Percentiles rank a stretch among this genome's conserved stretches.
These are phyloP conservation scores for Thymus quinquecostatus DNA, from an alignment of 257 asterid species.

Conservation along the genomic window DNA sequence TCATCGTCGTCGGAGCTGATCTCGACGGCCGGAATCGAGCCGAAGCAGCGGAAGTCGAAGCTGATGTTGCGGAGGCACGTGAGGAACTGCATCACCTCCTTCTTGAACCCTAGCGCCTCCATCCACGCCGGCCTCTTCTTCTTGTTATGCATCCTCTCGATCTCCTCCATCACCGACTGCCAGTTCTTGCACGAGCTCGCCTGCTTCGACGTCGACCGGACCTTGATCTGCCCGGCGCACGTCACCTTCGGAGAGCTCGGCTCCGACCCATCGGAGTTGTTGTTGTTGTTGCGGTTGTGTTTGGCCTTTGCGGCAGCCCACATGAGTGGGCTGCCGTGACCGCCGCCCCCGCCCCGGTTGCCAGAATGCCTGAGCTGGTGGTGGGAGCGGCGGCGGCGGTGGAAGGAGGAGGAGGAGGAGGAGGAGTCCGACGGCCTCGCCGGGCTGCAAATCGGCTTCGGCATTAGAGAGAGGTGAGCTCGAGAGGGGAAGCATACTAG, in stretches of 20 bases:
- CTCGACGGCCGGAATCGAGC: slow-evolving; percentile 55
- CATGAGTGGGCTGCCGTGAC: slow-evolving; percentile 52
- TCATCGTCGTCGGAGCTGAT: slow-evolving; percentile 72
- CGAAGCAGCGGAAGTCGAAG: slow-evolving; percentile 83
- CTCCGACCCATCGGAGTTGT: slow-evolving; percentile 54
- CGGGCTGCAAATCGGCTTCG: slow-evolving; percentile 84
- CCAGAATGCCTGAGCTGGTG: slow-evolving; percentile 36
- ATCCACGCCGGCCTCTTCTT: slow-evolving; percentile 56
- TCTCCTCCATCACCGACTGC: slow-evolving; percentile 94
- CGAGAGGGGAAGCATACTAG: slow-evolving; percentile 86
- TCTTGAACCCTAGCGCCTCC: slow-evolving; percentile 75
- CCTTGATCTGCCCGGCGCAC: slow-evolving; percentile 89
- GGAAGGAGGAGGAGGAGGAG: slow-evolving; percentile 29
- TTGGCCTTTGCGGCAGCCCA: slow-evolving; percentile 52
- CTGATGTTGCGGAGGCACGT: slow-evolving; percentile 66
- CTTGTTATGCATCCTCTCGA: slow-evolving; percentile 71
- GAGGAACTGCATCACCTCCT: slow-evolving; percentile 78
- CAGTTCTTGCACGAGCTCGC: slow-evolving; percentile 71
- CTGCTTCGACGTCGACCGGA: slow-evolving; percentile 38
- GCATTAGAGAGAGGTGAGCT: slow-evolving; percentile 78
- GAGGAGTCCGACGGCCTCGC: slow-evolving; percentile 52
- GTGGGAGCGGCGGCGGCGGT: slow-evolving; percentile 26
- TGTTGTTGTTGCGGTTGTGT: not conserved
- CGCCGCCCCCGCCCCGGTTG: slow-evolving; percentile 36
- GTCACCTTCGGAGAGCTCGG: slow-evolving; percentile 91